These are phyloP conservation scores for Paramecium pentaurelia DNA, from an alignment of 73 alveolate species.

Conservation along the genomic window DNA sequence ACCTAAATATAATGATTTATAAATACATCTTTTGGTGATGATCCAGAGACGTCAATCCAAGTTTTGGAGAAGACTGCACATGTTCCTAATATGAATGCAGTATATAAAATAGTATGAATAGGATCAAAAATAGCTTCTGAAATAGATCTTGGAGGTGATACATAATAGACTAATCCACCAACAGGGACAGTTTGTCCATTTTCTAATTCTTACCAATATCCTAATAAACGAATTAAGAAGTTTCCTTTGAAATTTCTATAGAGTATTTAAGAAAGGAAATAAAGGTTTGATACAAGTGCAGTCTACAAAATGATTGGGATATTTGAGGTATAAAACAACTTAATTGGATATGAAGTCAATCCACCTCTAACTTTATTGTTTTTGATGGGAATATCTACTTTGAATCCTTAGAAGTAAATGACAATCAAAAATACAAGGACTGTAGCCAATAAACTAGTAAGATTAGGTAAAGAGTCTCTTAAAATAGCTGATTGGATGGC, in stretches of 20 bases:
- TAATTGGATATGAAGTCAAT: conserved; percentile 97
- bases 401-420: conserved; percentile 99
- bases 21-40: conserved; percentile 95
- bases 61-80: conserved; percentile 99
- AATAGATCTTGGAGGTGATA: conserved; percentile 95
- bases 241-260: conserved; percentile 96
- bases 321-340: conserved; percentile 99
- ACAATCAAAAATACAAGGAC: conserved; percentile 95
- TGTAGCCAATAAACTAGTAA: conserved; percentile 96
- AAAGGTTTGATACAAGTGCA: conserved; percentile 98
- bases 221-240: conserved; percentile 93
- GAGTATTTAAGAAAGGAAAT: conserved; percentile 98
- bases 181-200: conserved; percentile 98
- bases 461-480: conserved; percentile 96
- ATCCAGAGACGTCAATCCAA: conserved; percentile 98
- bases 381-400: conserved; percentile 87
- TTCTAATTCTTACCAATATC: conserved; percentile 96
- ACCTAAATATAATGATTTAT: not conserved
- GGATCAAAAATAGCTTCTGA: conserved; percentile 88
- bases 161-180: conserved; percentile 99
- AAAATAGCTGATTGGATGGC: conserved; percentile 94
- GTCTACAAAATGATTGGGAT: conserved; percentile 99
- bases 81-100: conserved; percentile 94
- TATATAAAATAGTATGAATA: conserved; percentile 94
- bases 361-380: conserved; percentile 92